Base-by-base conservation (phyloP, 495 filamentous ascomycete genomes). In the Aspergillus incahuasiensis region DNA sequence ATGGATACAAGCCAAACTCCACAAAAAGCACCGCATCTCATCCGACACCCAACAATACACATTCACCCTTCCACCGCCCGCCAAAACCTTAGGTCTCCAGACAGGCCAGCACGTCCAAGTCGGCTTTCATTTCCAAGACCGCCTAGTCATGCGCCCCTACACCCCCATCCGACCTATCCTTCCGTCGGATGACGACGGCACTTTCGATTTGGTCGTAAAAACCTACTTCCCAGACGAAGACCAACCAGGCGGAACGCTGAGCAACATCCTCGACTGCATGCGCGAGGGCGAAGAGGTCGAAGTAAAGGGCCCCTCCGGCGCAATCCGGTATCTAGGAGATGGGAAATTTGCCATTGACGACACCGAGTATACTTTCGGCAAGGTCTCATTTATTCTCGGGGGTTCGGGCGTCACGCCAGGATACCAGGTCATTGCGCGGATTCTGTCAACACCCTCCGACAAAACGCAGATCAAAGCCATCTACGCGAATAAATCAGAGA, bases 71-170 rank as follows among this genome's bases (percentile, higher is more conserved):
- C 74, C 75, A 3, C 56, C 56, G n/a, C 9, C 19, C 60, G 1
- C 62, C 13, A 56, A 63, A 18, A 64, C 68, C 3, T 64, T 80
- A 1, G 74, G 77, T 7, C 64, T 78, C 1, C 69, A 69, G 13
- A 73, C 62, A 9, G 72, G 74, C 20, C 74, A 77, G 50, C 74
- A 79, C 52, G 50, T 79, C n/a, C 66, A 65, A 9, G 63, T 79
- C 22, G 64, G 65, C 4, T 68, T 72, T 19, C 61, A 66, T 22
- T 67, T 77, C 24, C 52, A 69, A 46, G 75, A 73, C 22, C 63
- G 68, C 38, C 47, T 65, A 3, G 66, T 77, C n/a, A 59, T 69
- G 13, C 61, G 75, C 12, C 67, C 70, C 0, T 79, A 75, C 62
- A 77, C 74, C 0, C 75, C 75, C n/a, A 63, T 59, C 1, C 30